These are phyloP conservation scores for Leptomonas pyrrhocoris DNA, from an alignment of 208 protist genomes.

Conservation along the genomic window DNA sequence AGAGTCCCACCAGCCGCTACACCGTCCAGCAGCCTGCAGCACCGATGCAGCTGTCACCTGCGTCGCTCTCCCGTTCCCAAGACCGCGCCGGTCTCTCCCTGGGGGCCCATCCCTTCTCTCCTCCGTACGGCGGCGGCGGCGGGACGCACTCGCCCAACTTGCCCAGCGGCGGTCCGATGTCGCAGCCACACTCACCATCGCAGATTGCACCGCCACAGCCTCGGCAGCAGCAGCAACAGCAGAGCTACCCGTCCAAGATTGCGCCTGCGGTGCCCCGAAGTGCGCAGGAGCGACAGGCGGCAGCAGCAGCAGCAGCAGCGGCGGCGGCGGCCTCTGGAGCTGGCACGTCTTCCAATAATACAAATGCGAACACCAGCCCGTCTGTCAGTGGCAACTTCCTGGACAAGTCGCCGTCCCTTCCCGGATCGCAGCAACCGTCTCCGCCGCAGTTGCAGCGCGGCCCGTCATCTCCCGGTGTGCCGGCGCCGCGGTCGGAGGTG, in stretches of 20 bases:
- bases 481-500: slow-evolving; percentile 27
- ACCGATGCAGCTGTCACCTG: slow-evolving; percentile 13
- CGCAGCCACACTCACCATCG: slow-evolving; percentile 10
- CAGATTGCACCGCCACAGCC: slow-evolving; percentile 25
- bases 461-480: slow-evolving; percentile 20
- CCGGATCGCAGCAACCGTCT: background rate
- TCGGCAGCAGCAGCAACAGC: slow-evolving; percentile 23
- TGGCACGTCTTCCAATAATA: slow-evolving; percentile 18
- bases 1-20: slow-evolving; percentile 14
- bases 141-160: background rate
- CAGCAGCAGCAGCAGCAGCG: slow-evolving; percentile 17
- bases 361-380: background rate
- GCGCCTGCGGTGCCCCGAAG: slow-evolving; percentile 31
- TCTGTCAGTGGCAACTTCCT: background rate
- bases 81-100: slow-evolving; percentile 25
- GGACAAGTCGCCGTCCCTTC: background rate
- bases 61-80: slow-evolving; percentile 23
- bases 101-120: slow-evolving; percentile 14
- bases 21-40: background rate
- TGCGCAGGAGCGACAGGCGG: slow-evolving; percentile 35
- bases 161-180: background rate
- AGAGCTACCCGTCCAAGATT: slow-evolving; percentile 22
- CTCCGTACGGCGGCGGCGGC: slow-evolving; percentile 4
- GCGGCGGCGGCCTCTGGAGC: slow-evolving; percentile 6
- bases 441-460: slow-evolving; percentile 18